phyloP scores from a whole-genome alignment of 164 flowering plant species.

The Protea cynaroides region DNA sequence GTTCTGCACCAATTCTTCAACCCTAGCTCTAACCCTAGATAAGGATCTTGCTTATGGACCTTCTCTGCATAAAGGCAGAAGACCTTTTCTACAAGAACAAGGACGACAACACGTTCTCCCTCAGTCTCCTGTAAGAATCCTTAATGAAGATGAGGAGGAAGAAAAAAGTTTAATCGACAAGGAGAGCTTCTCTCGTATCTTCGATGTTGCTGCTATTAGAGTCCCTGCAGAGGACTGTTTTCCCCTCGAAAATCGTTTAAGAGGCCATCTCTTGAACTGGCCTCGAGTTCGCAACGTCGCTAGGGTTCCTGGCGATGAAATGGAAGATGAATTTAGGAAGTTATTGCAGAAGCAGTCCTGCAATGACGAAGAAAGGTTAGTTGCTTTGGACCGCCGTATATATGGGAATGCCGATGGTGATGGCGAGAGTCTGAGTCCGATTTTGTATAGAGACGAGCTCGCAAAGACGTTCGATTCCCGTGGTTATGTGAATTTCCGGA shows the following conservation, averaged over 20 bases:
- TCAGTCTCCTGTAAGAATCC: neutral
- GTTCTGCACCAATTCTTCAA: constrained; percentile 16
- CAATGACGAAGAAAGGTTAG: constrained; percentile 17
- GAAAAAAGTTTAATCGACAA: constrained; percentile 27
- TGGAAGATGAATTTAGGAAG: constrained; percentile 38
- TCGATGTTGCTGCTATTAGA: constrained; percentile 67
- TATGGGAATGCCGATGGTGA: constrained; percentile 57
- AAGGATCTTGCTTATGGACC: constrained; percentile 54
- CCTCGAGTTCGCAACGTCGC: constrained; percentile 87
- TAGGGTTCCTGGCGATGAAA: constrained; percentile 79
- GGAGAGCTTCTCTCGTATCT: constrained; percentile 54
- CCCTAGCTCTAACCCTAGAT: constrained; percentile 13
- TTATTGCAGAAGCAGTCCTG: constrained; percentile 8
- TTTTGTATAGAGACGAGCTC: constrained; percentile 75
- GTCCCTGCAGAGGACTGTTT: constrained; percentile 69
- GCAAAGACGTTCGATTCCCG: constrained; percentile 52
- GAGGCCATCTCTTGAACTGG: constrained; percentile 95
- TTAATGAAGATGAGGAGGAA: neutral
- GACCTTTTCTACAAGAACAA: constrained; percentile 12
- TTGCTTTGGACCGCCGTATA: constrained; percentile 40
- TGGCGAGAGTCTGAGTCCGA: constrained; percentile 50
- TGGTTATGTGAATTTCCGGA: constrained; percentile 67
- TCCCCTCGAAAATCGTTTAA: constrained; percentile 61
- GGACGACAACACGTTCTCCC: neutral
- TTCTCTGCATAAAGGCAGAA: constrained; percentile 61